phyloP scores from a whole-genome alignment of 2,329 filamentous ascomycete species.

The Pseudogymnoascus sp. region DNA sequence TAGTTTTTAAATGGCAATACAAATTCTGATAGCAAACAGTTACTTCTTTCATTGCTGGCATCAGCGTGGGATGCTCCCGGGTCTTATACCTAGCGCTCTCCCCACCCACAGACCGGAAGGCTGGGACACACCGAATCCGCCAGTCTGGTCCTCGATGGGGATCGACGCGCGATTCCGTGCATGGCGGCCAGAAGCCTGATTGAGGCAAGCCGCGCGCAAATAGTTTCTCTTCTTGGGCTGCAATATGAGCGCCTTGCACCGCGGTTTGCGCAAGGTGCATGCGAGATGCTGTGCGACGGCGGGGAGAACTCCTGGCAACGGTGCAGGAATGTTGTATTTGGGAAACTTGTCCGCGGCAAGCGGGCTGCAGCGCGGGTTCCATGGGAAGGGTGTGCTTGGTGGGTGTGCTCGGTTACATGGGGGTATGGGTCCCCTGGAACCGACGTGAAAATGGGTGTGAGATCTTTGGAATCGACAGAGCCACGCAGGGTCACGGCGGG shows the following conservation, averaged over 20 bases:
- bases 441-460: neutral
- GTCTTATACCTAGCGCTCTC: neutral
- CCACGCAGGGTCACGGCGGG: neutral
- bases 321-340: neutral
- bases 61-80: neutral
- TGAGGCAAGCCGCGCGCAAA: neutral
- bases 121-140: neutral
- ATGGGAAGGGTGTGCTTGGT: neutral
- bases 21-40: neutral
- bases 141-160: neutral
- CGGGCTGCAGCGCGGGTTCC: neutral
- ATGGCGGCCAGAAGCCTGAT: neutral
- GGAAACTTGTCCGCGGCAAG: neutral
- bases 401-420: neutral
- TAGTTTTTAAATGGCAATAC: neutral
- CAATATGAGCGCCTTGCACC: neutral
- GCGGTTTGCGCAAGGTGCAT: neutral
- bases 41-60: neutral
- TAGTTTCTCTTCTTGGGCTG: neutral
- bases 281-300: neutral
- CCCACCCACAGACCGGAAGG: neutral
- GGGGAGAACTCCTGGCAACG: neutral
- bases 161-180: constrained; percentile 1
- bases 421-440: neutral
- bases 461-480: neutral